phyloP scores from a whole-genome alignment of 2,329 filamentous ascomycete species.

The Pestalotiopsis sp. region DNA sequence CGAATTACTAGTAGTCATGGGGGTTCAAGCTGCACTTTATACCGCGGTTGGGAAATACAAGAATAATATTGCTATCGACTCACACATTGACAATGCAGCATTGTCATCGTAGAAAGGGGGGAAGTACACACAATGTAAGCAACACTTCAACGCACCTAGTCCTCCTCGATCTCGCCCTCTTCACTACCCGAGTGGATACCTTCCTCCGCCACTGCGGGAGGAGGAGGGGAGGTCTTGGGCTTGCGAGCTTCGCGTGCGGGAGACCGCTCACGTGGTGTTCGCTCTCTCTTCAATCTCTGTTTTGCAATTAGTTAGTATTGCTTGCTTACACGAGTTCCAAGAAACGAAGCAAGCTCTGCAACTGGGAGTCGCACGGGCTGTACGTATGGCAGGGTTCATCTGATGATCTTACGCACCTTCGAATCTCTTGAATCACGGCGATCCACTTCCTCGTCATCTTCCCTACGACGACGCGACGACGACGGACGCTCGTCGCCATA shows the following conservation, averaged over 20 bases:
- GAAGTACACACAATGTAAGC: conserved; percentile 58
- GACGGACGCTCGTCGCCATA: conserved; percentile 78
- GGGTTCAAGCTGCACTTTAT: no score
- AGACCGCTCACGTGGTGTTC: conserved; percentile 62
- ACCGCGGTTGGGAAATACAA: neutral
- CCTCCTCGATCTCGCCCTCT: conserved; percentile 96
- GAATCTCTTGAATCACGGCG: conserved; percentile 67
- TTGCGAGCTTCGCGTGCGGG: conserved; percentile 58
- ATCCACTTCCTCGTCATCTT: conserved; percentile 73
- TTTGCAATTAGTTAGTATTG: neutral
- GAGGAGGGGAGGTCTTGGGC: conserved; percentile 58
- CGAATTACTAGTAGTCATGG: no score
- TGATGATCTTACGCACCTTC: conserved; percentile 53
- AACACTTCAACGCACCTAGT: conserved; percentile 38
- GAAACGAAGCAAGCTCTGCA: no score
- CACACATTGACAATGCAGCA: neutral
- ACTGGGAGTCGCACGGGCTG: no score
- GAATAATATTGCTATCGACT: neutral
- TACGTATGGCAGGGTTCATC: no score
- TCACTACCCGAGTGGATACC: conserved; percentile 85
- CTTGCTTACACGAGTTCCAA: neutral
- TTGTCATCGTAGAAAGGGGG: neutral
- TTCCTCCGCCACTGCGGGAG: conserved; percentile 52
- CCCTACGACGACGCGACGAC: conserved; percentile 73
- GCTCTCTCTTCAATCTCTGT: conserved; percentile 62